Evolutionary conservation across 192 early-diverging fungal genomes (phyloP), one percentile per base, ranked within the genome.

Genomic region (Rhizophagus sp.): DNA sequence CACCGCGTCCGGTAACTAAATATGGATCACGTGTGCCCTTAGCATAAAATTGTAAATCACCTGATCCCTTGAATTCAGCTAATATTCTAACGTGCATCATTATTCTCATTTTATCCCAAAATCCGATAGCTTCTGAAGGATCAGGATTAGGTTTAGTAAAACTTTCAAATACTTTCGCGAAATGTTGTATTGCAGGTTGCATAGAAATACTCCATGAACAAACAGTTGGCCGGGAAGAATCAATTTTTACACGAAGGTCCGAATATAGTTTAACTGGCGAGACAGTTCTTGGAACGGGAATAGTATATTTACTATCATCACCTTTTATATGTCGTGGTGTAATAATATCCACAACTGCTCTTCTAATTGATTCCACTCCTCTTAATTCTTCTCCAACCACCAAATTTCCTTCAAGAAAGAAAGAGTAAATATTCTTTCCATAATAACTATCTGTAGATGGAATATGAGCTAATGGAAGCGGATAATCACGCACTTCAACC

Each of bases 211-310:
- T 71, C 84, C 84, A 87, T 11, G 82, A 64, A 49, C 80, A 47
- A 24, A 72, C 73, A 0, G 83, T 76, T n/a, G 76, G 44, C 6
- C 44, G 57, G 11, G 76, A 27, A 3, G 76, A 79, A 76, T 81
- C 68, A 30, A 86, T 81, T 4, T 83, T 62, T 7, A 85, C 83
- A 75, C 85, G 47, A 15, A 87, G 83, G 50, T 78, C 70, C 9
- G 86, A 87, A 39, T 86, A 87, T 52, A 87, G 73, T 63, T 87
- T 87, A 6, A 84, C 81, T 1, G 86, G 83, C 0, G 86, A 83
- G 1, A 69, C 39, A 7, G 82, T 83, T 25, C 86, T 79, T 27
- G 80, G 82, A 27, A 84, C 52, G 19, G 65, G 41, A 9, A 85
- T 47, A 6, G 34, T 25, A 47, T 87, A 86, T 17, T 17, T 44